Base-by-base conservation (phyloP, 2,329 filamentous ascomycete species). In the Scleromitrula shiraiana region DNA sequence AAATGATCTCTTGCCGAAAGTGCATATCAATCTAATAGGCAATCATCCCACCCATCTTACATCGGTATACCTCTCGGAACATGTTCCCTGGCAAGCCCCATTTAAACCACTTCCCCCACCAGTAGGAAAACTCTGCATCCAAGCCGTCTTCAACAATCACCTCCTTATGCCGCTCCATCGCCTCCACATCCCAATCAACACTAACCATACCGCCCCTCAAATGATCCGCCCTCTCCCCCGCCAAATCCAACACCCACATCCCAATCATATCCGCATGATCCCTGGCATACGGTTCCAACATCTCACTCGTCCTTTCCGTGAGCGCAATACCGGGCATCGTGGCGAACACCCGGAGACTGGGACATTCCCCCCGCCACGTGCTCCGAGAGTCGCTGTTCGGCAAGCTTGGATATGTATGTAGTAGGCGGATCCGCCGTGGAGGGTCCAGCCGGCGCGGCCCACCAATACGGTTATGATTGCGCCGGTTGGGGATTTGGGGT, bases 271-370 rank as follows among this genome's bases (percentile, higher is more conserved):
- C 56, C 2, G 42, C 56, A 41, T 62, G 62, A 50, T 67, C 65
- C 33, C 59, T 60, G 0, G 63, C 61, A 46, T 61, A 66, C 1
- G n/a, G 62, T 1, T 60, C 59, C 10, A 56, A 64, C 0, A 40
- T 12, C 0, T 50, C 49, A 0, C 36, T 35, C 3, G 67, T 64
- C 46, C 75, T 60, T 26, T 71, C 69, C 0, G 72, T 76, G 53
- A 58, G 59, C 1, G 72, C 65, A 12, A 64, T 67, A 2, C 73
- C 74, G 0, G 73, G 73, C 56, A 76, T 70, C 4, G 74, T 65
- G n/a, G 65, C 65, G 8, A 74, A 56, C 1, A 74, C 52, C 0
- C 69, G 70, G 38, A 71, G 56, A 8, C 65, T 60, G 7, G 56
- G 57, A 53, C 76, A 70, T 52, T 77, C 74, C 12, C n/a, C 32